phyloP scores from a whole-genome alignment of 1,139 yeast genomes.

The Zhuliangozyma parablackwelliae region DNA sequence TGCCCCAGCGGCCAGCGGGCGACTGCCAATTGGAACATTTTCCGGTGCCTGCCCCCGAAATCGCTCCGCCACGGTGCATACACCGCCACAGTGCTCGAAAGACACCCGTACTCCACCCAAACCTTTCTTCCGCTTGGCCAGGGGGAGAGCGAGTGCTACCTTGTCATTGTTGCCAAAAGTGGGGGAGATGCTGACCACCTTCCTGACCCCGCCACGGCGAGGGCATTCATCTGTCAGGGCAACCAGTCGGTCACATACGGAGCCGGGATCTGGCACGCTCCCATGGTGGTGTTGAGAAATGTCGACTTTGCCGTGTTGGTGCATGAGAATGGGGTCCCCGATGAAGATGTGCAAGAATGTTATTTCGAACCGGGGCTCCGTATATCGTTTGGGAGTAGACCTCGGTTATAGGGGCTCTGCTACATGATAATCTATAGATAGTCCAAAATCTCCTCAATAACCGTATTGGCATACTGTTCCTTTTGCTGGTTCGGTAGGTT shows the following conservation, averaged over 20 bases:
- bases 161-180: slow-evolving; percentile 76
- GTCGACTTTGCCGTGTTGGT: slow-evolving; percentile 83
- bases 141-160: slow-evolving; percentile 44
- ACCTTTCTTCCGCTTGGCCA: slow-evolving; percentile 84
- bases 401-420: slow-evolving; percentile 12
- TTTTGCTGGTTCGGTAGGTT: slow-evolving; percentile 21
- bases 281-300: slow-evolving; percentile 73
- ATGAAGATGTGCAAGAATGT: slow-evolving; percentile 81
- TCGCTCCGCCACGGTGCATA: slow-evolving; percentile 45
- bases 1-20: slow-evolving; percentile 46
- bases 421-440: slow-evolving; percentile 20
- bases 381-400: slow-evolving; percentile 12
- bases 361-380: slow-evolving; percentile 58
- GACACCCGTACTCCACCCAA: slow-evolving; percentile 90
- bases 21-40: slow-evolving; percentile 75
- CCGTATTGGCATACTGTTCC: slow-evolving; percentile 26
- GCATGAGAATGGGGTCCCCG: slow-evolving; percentile 74
- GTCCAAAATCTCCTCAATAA: slow-evolving; percentile 36
- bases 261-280: slow-evolving; percentile 74
- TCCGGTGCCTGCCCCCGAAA: slow-evolving; percentile 73
- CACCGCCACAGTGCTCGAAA: slow-evolving; percentile 67
- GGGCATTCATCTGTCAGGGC: slow-evolving; percentile 74
- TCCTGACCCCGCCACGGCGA: slow-evolving; percentile 58
- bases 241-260: slow-evolving; percentile 90
- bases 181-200: slow-evolving; percentile 30